A percentile compares a stretch with the other conserved stretches of the same genome.
Evolutionary conservation across 1,139 yeast genomes (phyloP).

Genomic region (Geotrichum candidum): DNA sequence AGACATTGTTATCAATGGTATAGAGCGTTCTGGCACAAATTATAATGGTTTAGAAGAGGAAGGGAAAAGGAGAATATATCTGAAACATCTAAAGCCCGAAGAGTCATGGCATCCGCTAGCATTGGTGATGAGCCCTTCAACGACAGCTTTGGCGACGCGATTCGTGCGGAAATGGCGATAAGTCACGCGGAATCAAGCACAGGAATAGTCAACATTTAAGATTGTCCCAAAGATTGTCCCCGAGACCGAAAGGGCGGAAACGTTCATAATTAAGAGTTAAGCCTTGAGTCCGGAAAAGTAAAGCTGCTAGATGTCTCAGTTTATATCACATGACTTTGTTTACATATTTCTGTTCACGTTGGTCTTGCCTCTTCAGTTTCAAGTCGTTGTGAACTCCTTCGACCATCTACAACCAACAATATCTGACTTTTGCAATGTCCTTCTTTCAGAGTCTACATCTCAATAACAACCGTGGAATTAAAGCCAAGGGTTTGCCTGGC

Average conservation of each 20-base stretch:
- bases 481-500: constrained; percentile 83
- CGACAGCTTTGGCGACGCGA: neutral
- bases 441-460: constrained; percentile 48
- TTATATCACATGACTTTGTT: constrained; percentile 9
- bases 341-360: neutral
- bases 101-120: neutral
- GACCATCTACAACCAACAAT: neutral
- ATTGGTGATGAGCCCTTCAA: neutral
- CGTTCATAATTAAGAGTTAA: neutral
- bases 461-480: constrained; percentile 28
- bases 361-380: neutral
- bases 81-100: neutral
- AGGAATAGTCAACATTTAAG: neutral
- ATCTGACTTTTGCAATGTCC: constrained; percentile 33
- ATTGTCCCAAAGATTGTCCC: neutral
- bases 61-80: neutral
- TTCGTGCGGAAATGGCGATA: neutral
- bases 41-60: neutral
- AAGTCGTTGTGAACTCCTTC: neutral
- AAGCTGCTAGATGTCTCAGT: neutral
- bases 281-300: neutral
- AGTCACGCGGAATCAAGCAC: constrained; percentile 5
- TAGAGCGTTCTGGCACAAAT: neutral
- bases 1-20: neutral
- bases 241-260: neutral